Conservation (phyloP, 768 basidiomycete genomes). For the Termitomyces sp. region DNA sequence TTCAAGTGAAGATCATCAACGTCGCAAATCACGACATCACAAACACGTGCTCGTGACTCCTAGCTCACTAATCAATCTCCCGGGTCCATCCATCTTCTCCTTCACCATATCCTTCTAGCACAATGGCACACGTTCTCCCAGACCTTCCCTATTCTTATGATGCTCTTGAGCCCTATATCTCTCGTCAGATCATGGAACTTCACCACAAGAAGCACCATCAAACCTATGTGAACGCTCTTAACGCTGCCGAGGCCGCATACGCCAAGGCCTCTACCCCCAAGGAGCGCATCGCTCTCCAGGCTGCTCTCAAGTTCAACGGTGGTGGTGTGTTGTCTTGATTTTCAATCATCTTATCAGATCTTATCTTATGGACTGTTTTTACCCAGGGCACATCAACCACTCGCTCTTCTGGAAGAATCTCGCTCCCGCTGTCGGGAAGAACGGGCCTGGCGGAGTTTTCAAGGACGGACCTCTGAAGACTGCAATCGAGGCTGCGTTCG, state of each 20-base stretch:
- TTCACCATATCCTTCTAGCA: background rate
- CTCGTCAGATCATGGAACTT: conserved; percentile 85
- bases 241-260: conserved; percentile 80
- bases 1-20: too few species aligned
- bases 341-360: conserved; percentile 6
- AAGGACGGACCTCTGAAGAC: conserved; percentile 60
- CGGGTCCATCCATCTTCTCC: background rate
- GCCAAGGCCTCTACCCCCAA: conserved; percentile 63
- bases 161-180: conserved; percentile 91
- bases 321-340: conserved; percentile 59
- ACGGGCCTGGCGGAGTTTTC: conserved; percentile 62
- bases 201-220: conserved; percentile 96
- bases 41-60: background rate
- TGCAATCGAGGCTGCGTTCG: conserved; percentile 61
- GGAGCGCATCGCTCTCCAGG: conserved; percentile 81
- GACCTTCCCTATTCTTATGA: conserved; percentile 74
- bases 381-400: conserved; percentile 2
- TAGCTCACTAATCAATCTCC: conserved; percentile 9
- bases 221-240: conserved; percentile 89
- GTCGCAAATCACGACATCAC: conserved; percentile 18
- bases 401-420: conserved; percentile 6
- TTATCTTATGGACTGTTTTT: conserved; percentile 9
- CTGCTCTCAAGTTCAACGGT: conserved; percentile 93
- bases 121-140: conserved; percentile 43
- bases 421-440: conserved; percentile 57